phyloP scores from a whole-genome alignment of 2,329 filamentous ascomycete genomes.

The Celoporthe dispersa region DNA sequence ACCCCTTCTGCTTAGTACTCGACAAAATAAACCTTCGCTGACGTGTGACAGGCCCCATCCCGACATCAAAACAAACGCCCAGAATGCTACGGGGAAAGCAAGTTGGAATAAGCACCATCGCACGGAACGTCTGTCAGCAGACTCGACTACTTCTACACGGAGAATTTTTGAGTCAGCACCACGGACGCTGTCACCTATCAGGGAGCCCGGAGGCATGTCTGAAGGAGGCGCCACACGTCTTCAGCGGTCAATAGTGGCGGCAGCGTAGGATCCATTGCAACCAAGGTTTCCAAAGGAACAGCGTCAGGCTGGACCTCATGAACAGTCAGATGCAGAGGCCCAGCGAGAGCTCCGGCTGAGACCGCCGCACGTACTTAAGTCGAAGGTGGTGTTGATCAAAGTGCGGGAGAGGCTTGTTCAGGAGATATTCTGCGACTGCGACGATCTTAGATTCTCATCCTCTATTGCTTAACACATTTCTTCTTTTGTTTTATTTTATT shows the following conservation, averaged over 20 bases:
- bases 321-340: neutral
- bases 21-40: neutral
- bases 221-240: neutral
- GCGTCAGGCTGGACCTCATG: neutral
- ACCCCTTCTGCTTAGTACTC: neutral
- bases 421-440: neutral
- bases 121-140: neutral
- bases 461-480: neutral
- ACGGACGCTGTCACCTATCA: neutral
- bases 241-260: conserved; percentile 1
- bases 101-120: neutral
- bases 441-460: neutral
- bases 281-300: neutral
- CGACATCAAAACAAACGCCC: neutral
- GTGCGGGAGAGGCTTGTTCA: neutral
- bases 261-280: neutral
- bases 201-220: neutral
- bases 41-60: neutral
- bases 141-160: neutral
- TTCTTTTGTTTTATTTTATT: neutral
- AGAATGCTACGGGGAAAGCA: neutral
- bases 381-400: neutral
- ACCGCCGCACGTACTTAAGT: neutral
- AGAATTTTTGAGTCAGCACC: neutral
- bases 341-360: neutral